phyloP scores from a whole-genome alignment of 1,284 basidiomycete genomes.

The Cystobasidiaceae sp. region DNA sequence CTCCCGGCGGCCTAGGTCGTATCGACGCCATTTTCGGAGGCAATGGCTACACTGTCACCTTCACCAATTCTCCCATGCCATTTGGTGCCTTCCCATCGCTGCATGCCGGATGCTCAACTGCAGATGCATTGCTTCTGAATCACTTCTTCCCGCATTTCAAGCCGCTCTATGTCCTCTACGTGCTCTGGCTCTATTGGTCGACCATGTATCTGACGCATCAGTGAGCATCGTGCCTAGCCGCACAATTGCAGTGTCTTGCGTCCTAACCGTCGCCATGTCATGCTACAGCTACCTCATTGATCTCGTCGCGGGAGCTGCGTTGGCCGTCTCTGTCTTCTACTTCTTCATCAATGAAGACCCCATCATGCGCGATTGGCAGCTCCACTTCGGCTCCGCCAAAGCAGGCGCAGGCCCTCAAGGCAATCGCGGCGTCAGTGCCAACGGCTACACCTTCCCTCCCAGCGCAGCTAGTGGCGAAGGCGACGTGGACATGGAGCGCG shows the following conservation, averaged over 20 bases:
- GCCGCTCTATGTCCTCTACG: constrained; percentile 64
- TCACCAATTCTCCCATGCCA: constrained; percentile 82
- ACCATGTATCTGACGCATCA: constrained; percentile 97
- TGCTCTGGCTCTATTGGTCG: constrained; percentile 87
- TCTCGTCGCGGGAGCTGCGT: constrained; percentile 85
- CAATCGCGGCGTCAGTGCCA: background rate
- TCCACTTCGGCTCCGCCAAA: background rate
- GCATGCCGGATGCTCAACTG: constrained; percentile 83
- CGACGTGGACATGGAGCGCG: background rate
- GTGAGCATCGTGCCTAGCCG: too few relatives aligned
- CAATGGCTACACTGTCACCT: constrained; percentile 73
- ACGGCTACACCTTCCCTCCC: background rate
- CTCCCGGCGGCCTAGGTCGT: constrained; percentile 83
- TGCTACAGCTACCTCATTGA: constrained; percentile 89
- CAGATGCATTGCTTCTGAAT: constrained; percentile 85
- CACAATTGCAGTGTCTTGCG: too few relatives aligned
- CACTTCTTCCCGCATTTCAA: constrained; percentile 77
- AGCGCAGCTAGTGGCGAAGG: background rate
- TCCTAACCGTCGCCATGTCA: too few relatives aligned
- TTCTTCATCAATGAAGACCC: constrained; percentile 71
- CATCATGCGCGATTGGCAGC: constrained; percentile 27
- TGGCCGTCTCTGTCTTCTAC: constrained; percentile 84
- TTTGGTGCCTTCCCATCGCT: constrained; percentile 96
- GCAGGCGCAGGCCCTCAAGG: background rate
- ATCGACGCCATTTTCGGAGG: constrained; percentile 84